These are phyloP conservation scores for Aspergillus versicolor DNA, from an alignment of 2,329 filamentous ascomycete species.

Conservation along the genomic window DNA sequence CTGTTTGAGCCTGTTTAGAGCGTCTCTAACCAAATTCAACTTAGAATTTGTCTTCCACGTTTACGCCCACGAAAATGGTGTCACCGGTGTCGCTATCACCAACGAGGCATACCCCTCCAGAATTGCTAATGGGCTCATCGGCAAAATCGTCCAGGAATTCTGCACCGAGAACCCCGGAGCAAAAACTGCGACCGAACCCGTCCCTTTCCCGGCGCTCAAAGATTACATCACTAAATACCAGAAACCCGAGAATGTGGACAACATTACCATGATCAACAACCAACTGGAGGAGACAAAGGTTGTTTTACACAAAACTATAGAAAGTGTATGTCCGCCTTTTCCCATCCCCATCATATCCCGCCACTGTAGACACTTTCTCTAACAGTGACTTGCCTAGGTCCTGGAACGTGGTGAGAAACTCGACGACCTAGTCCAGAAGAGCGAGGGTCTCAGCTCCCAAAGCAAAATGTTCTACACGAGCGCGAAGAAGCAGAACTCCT, in stretches of 20 bases:
- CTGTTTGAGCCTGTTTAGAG: not conserved
- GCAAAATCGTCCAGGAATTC: constrained; percentile 62
- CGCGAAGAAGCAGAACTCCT: constrained; percentile 79
- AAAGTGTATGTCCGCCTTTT: constrained; percentile 41
- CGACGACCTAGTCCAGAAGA: constrained; percentile 89
- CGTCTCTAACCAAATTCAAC: not conserved
- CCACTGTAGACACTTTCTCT: not conserved
- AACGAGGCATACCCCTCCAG: constrained; percentile 73
- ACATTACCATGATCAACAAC: constrained; percentile 92
- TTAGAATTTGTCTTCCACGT: constrained; percentile 62
- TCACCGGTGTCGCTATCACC: constrained; percentile 75
- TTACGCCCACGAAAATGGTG: constrained; percentile 68
- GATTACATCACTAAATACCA: constrained; percentile 79
- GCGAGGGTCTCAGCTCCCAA: constrained; percentile 81
- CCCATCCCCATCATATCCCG: not conserved
- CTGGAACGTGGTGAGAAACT: constrained; percentile 95
- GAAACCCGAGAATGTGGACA: constrained; percentile 84
- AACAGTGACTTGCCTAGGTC: constrained; percentile 21
- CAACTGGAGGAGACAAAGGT: constrained; percentile 98
- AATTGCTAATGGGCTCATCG: constrained; percentile 82
- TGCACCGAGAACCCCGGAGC: not conserved
- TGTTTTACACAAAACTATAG: constrained; percentile 93
- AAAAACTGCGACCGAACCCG: constrained; percentile 45
- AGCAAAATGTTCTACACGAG: constrained; percentile 94
- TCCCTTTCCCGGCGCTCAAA: constrained; percentile 70